A percentile compares a stretch with the other conserved stretches of the same genome.
These are phyloP conservation scores for Penicillium argentinense DNA, from an alignment of 495 filamentous ascomycete genomes.

Conservation along the genomic window DNA sequence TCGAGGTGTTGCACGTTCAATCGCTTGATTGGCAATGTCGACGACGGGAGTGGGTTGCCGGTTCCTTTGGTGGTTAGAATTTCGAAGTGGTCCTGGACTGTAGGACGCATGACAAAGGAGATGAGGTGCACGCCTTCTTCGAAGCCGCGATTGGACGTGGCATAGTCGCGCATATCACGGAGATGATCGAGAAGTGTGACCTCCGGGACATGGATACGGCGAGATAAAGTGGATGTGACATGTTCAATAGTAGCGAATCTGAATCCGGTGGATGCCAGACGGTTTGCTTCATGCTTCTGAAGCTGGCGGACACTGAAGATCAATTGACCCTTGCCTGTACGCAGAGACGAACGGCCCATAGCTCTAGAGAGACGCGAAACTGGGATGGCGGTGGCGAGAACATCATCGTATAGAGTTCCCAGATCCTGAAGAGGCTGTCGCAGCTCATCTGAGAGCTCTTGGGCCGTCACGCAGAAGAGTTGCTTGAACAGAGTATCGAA, in stretches of 20 bases:
- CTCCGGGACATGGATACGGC: constrained; percentile 67
- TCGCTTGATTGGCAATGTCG: constrained; percentile 55
- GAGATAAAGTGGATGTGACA: constrained; percentile 64
- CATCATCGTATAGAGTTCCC: constrained; percentile 77
- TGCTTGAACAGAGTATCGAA: constrained; percentile 83
- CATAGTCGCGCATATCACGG: constrained; percentile 60
- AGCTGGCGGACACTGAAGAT: constrained; percentile 77
- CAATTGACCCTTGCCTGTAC: constrained; percentile 66
- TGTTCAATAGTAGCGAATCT: constrained; percentile 70
- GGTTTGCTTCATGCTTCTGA: constrained; percentile 54
- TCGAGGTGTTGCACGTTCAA: constrained; percentile 60
- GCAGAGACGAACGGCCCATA: constrained; percentile 34
- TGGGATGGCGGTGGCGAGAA: constrained; percentile 62
- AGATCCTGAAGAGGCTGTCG: constrained; percentile 60
- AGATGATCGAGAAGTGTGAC: constrained; percentile 55
- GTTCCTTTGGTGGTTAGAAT: constrained; percentile 66
- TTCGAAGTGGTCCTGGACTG: constrained; percentile 68
- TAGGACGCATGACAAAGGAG: constrained; percentile 71
- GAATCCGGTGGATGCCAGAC: constrained; percentile 70
- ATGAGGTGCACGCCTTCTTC: constrained; percentile 71
- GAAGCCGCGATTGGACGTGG: constrained; percentile 48
- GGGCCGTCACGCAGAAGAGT: constrained; percentile 78
- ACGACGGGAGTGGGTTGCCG: constrained; percentile 66
- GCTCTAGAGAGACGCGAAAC: constrained; percentile 35
- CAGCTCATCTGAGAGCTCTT: constrained; percentile 66